Conservation (phyloP, 2,329 filamentous ascomycete species). For the Ceratocystis alfenasii region DNA sequence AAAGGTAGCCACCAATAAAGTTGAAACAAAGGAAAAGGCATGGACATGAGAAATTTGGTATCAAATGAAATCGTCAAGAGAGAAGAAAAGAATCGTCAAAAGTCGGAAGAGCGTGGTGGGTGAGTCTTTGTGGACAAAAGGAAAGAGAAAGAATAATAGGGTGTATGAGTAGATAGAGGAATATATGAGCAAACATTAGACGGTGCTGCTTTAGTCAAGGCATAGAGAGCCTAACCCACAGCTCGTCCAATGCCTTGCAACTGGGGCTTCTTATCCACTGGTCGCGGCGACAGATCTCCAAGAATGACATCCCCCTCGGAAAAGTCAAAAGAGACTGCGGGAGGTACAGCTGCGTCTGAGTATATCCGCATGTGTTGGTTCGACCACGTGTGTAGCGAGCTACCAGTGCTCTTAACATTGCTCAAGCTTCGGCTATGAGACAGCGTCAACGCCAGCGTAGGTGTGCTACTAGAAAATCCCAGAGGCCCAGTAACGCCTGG, state of each 20-base stretch:
- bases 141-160: not conserved
- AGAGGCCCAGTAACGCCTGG: not conserved
- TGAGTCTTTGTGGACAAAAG: not conserved
- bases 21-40: slow-evolving; percentile 2
- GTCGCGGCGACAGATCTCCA: slow-evolving; percentile 40
- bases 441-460: not conserved
- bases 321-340: slow-evolving; percentile 32
- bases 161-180: slow-evolving; percentile 11
- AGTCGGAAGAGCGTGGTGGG: not conserved
- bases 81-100: not conserved
- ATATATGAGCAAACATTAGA: slow-evolving; percentile 11
- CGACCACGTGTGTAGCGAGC: slow-evolving; percentile 2
- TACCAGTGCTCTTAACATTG: slow-evolving; percentile 15
- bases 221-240: slow-evolving; percentile 35
- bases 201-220: too few relatives aligned
- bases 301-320: slow-evolving; percentile 35
- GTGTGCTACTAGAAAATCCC: slow-evolving; percentile 7
- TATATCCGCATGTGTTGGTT: slow-evolving; percentile 33
- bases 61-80: slow-evolving; percentile 8
- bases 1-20: not conserved
- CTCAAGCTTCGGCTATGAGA: slow-evolving; percentile 18
- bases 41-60: slow-evolving; percentile 10
- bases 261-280: slow-evolving; percentile 28
- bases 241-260: slow-evolving; percentile 42
- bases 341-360: slow-evolving; percentile 35